Percentiles rank a stretch among this genome's conserved stretches.
Conservation (phyloP, 2,329 filamentous ascomycete genomes). For the Exophiala sp. region DNA sequence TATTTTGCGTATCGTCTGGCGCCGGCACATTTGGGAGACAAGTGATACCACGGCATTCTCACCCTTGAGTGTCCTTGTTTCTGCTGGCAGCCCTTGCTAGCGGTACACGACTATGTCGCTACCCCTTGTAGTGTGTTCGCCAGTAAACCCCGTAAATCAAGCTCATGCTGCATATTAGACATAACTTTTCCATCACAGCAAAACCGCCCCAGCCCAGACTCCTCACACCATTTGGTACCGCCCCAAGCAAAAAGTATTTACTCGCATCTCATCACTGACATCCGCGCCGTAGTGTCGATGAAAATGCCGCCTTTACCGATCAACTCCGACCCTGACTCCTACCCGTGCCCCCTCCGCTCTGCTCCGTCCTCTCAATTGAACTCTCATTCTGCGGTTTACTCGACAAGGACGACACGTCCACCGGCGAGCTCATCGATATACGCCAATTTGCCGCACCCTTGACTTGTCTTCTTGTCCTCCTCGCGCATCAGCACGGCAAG, state of each 20-base stretch:
- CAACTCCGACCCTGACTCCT: neutral
- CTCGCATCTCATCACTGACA: too few relatives aligned
- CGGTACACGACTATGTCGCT: too few relatives aligned
- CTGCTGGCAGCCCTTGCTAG: too few relatives aligned
- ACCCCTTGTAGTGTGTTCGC: too few relatives aligned
- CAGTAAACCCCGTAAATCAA: too few relatives aligned
- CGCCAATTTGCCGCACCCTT: conserved; percentile 22
- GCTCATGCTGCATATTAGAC: too few relatives aligned
- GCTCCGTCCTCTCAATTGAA: neutral
- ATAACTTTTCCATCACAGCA: neutral
- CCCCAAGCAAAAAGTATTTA: neutral
- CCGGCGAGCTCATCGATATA: conserved; percentile 28
- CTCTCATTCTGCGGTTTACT: conserved; percentile 1
- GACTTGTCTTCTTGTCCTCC: conserved; percentile 31
- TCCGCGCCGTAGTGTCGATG: too few relatives aligned
- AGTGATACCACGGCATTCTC: too few relatives aligned
- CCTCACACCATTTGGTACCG: neutral
- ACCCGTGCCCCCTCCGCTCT: too few relatives aligned
- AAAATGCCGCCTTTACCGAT: neutral
- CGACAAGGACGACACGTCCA: conserved; percentile 19
- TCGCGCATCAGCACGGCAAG: conserved; percentile 75
- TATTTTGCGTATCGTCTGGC: too few relatives aligned
- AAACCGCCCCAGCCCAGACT: neutral
- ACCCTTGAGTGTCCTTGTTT: too few relatives aligned
- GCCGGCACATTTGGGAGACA: too few relatives aligned